Base-by-base conservation (phyloP, 2,329 filamentous ascomycete genomes). In the Aspergillus brunneoviolaceus region DNA sequence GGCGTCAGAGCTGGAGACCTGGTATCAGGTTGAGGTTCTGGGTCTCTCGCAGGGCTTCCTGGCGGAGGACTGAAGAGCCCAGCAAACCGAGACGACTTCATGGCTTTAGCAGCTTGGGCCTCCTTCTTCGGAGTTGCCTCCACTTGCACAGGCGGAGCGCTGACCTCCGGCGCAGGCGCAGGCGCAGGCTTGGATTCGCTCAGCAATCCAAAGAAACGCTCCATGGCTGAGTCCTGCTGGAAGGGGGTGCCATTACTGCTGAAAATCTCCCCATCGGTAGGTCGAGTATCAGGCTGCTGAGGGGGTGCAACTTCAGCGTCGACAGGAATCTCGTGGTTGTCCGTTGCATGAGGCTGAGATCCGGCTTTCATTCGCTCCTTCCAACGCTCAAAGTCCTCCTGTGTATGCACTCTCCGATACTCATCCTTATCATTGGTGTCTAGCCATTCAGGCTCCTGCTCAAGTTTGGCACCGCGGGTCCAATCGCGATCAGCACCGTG, bases 331-430 rank as follows among this genome's bases (percentile, higher is more conserved):
- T 80, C 78, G 63, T 77, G 81, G 68, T 81, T 81, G 60, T 82
- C 77, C 53, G 75, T 75, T 10, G 72, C 67, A 45, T 76, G 70
- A 33, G 74, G 63, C 51, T 77, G 66, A 42, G 70, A 85, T 63
- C 85, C 84, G 45, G 87, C 87, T 75, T 90, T 94, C 92, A 96
- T 96, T 64, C 84, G 85, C 68, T 96, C 91, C 83, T 96, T 96
- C 87, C 94, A 97, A 67, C 91, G 91, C 77, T 96, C 89, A 75
- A 97, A 96, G 66, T 97, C 93, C 71, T 96, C 92, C 69, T 91
- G 89, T 0, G 92, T 96, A 68, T 91, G 90, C 5, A 83, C 85
- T 68, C 89, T 86, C 39, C 84, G 80, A 68, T 89, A 86, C 55
- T 91, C 89, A 60, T 89, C 88, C 23, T 83, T 77, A 49, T 81